These are phyloP conservation scores for Arachis stenosperma DNA, from an alignment of 306 rosid species.

Conservation along the genomic window DNA sequence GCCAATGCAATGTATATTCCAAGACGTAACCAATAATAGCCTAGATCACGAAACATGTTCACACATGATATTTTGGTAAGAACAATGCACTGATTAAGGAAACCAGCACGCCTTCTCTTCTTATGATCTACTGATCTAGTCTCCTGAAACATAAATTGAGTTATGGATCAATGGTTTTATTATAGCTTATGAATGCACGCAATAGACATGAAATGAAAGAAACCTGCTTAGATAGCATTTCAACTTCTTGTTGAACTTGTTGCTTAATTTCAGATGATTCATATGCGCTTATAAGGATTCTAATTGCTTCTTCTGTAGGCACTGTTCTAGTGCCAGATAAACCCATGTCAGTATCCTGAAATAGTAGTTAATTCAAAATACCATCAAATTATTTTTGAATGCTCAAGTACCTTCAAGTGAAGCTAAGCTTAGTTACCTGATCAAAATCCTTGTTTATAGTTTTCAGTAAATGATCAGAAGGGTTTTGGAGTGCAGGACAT, in stretches of 20 bases:
- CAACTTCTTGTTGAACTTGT: constrained; percentile 39
- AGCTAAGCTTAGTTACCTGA: constrained; percentile 37
- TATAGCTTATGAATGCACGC: too few species aligned
- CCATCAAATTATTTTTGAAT: not conserved
- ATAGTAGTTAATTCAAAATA: too few species aligned
- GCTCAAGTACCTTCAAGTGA: not conserved
- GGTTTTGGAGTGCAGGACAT: constrained; percentile 59
- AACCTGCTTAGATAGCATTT: constrained; percentile 28
- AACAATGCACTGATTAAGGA: constrained; percentile 50
- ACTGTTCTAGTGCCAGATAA: constrained; percentile 9
- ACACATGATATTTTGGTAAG: constrained; percentile 56
- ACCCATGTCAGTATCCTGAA: constrained; percentile 50
- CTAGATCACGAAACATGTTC: constrained; percentile 69
- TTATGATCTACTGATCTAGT: constrained; percentile 25
- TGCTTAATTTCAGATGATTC: constrained; percentile 38
- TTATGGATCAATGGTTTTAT: too few species aligned
- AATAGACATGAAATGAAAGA: too few species aligned
- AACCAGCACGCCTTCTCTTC: constrained; percentile 52
- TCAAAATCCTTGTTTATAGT: constrained; percentile 78
- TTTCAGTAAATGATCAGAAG: constrained; percentile 71
- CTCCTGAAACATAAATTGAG: constrained; percentile 32
- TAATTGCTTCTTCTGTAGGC: constrained; percentile 41
- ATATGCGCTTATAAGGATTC: constrained; percentile 37
- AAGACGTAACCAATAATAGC: constrained; percentile 75
- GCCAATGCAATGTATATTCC: constrained; percentile 46